phyloP scores from a whole-genome alignment of 345 rosid genomes.

The Citrus inodora region DNA sequence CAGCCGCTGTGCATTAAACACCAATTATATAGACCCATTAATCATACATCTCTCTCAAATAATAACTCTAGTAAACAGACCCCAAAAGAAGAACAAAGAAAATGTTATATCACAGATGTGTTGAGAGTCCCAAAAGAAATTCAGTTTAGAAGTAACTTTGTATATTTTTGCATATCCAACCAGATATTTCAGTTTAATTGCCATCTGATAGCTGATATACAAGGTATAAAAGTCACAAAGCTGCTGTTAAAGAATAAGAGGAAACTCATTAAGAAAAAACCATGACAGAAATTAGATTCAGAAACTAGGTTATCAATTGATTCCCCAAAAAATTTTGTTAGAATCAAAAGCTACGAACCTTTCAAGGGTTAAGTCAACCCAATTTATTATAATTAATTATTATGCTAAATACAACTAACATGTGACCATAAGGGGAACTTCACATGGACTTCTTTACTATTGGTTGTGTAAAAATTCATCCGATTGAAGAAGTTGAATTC shows the following conservation, averaged over 20 bases:
- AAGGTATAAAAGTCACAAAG: not conserved
- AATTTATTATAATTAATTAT: not conserved
- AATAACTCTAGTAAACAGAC: not conserved
- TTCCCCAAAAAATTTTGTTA: not conserved
- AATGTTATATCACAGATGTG: not conserved
- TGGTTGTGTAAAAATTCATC: not conserved
- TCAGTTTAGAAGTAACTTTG: not conserved
- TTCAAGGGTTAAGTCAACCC: not conserved
- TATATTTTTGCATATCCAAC: not conserved
- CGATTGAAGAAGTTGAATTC: not conserved
- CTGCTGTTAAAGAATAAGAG: not conserved
- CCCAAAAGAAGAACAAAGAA: not conserved
- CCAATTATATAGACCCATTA: not conserved
- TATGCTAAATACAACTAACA: not conserved
- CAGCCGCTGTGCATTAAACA: conserved; percentile 54
- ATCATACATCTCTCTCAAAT: not conserved
- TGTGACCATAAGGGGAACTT: not conserved
- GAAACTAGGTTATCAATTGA: not conserved
- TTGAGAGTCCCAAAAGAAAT: not conserved
- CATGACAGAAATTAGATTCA: not conserved
- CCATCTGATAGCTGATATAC: not conserved
- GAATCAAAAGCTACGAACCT: not conserved
- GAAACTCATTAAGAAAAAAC: not conserved
- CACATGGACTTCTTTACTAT: not conserved
- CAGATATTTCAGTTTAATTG: not conserved